Evolutionary conservation across 192 early-diverging fungal genomes (phyloP).

Genomic region (Coemansia furcata): DNA sequence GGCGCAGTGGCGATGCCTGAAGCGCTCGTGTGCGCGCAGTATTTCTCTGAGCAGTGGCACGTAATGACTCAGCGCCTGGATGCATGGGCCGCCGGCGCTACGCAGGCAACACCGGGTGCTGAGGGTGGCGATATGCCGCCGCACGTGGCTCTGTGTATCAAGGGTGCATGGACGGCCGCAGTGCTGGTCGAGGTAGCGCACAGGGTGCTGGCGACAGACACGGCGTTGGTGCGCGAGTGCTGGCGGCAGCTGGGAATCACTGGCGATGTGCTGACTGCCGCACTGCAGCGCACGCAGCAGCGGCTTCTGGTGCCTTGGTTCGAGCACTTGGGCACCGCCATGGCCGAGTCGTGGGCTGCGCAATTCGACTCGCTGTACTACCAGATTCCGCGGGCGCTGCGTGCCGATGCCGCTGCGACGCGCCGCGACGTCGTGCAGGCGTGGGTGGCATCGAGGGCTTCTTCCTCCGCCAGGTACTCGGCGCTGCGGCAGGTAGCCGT

Average conservation of each 20-base stretch:
- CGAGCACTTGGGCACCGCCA: constrained; percentile 9
- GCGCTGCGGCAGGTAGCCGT: constrained; percentile 32
- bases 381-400: constrained; percentile 10
- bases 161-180: constrained; percentile 28
- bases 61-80: constrained; percentile 13
- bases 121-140: neutral
- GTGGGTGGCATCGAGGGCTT: constrained; percentile 10
- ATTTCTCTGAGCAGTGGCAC: constrained; percentile 26
- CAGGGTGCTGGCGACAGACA: neutral
- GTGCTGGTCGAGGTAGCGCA: constrained; percentile 15
- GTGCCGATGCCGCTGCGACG: constrained; percentile 15
- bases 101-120: neutral
- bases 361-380: constrained; percentile 33
- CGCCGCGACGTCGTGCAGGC: constrained; percentile 35
- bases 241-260: constrained; percentile 14
- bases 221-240: constrained; percentile 25
- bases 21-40: constrained; percentile 10
- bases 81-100: constrained; percentile 8
- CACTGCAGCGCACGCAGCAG: constrained; percentile 4
- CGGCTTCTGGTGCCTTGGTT: constrained; percentile 34
- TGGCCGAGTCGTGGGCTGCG: constrained; percentile 23
- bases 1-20: constrained; percentile 27
- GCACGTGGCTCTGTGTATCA: constrained; percentile 17
- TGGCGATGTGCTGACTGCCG: neutral
- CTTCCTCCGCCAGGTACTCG: constrained; percentile 4